Conservation (phyloP, 1,284 basidiomycete species). For the Pseudozyma sp. region DNA sequence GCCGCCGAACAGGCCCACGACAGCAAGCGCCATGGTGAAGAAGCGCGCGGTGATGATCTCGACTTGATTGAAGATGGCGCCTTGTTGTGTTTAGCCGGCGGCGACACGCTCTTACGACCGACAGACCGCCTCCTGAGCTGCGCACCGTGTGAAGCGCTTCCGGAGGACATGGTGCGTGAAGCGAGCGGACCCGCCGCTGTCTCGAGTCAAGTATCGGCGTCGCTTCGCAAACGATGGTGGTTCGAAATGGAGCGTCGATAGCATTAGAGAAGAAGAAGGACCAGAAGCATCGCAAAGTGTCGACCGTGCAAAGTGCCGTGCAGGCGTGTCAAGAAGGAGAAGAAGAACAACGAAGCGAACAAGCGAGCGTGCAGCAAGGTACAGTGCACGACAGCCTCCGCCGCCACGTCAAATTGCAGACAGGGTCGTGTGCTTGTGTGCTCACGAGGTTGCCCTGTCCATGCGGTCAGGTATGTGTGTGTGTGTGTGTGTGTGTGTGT, state of each 20-base stretch:
- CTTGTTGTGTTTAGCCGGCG: background rate
- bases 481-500: background rate
- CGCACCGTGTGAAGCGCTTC: background rate
- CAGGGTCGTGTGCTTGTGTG: too few species aligned
- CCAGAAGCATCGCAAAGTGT: too few species aligned
- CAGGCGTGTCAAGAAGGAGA: too few species aligned
- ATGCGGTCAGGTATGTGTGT: background rate
- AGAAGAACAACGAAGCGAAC: too few species aligned
- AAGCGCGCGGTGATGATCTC: background rate
- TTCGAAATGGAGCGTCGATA: background rate
- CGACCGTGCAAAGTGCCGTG: too few species aligned
- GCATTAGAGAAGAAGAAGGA: too few species aligned
- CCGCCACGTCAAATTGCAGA: too few species aligned
- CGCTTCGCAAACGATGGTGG: too few species aligned
- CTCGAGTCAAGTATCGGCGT: too few species aligned
- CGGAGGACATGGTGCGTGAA: slow-evolving; percentile 4
- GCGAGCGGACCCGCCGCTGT: too few species aligned
- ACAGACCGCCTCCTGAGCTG: slow-evolving; percentile 20
- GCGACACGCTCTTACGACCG: background rate
- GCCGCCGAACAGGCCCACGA: slow-evolving; percentile 30
- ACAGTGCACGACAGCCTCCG: too few species aligned
- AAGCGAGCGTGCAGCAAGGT: too few species aligned
- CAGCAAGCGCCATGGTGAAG: slow-evolving; percentile 13
- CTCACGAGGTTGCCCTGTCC: background rate
- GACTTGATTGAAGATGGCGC: background rate